These are phyloP conservation scores for Seiridium unicorne DNA, from an alignment of 2,329 filamentous ascomycete species.

Conservation along the genomic window DNA sequence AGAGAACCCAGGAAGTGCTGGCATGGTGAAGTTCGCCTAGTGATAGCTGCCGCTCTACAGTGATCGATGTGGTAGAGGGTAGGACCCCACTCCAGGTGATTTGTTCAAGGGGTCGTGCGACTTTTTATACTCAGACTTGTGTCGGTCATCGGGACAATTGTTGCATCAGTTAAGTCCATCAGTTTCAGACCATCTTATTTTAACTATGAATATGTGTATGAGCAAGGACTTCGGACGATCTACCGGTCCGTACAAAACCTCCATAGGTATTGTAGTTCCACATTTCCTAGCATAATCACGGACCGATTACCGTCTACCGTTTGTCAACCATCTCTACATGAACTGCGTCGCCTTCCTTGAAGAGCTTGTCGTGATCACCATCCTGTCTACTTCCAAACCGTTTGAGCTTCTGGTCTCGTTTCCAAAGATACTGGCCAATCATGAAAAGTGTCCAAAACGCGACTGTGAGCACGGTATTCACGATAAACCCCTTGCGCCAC, in stretches of 20 bases:
- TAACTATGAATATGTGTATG: too few relatives aligned
- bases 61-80: not conserved
- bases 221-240: too few relatives aligned
- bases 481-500: conserved; percentile 20
- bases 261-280: not conserved
- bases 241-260: too few relatives aligned
- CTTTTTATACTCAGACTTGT: too few relatives aligned
- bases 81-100: not conserved
- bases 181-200: too few relatives aligned
- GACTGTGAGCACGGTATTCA: conserved; percentile 11
- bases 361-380: not conserved
- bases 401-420: not conserved
- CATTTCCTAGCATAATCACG: not conserved
- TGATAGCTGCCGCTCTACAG: not conserved
- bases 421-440: conserved; percentile 5
- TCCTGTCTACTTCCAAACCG: not conserved
- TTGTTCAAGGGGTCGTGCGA: too few relatives aligned
- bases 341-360: not conserved
- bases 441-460: conserved; percentile 3
- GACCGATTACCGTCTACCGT: not conserved
- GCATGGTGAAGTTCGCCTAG: conserved; percentile 24
- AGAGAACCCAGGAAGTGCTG: conserved; percentile 36
- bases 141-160: too few relatives aligned
- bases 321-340: not conserved
- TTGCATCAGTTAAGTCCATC: too few relatives aligned